These are phyloP conservation scores for Talaromyces sp. DNA, from an alignment of 2,329 filamentous ascomycete genomes.

Conservation along the genomic window DNA sequence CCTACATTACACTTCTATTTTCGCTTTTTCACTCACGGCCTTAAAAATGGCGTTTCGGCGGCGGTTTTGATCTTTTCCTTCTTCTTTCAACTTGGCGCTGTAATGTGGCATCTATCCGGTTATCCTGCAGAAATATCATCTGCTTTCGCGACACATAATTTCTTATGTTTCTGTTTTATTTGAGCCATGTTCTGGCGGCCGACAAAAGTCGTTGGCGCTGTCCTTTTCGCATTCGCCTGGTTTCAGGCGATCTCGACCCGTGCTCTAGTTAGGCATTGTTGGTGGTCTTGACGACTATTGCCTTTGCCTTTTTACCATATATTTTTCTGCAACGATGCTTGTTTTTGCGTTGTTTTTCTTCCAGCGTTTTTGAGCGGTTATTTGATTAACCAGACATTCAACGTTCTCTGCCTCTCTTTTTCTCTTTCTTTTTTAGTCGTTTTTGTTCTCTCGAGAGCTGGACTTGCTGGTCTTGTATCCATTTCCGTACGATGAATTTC, in stretches of 20 bases:
- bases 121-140: not conserved
- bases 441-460: not conserved
- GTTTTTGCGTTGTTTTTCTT: not conserved
- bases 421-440: not conserved
- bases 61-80: slow-evolving; percentile 5
- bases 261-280: not conserved
- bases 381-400: not conserved
- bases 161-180: slow-evolving; percentile 7
- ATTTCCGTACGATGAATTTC: not conserved
- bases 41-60: not conserved
- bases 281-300: not conserved
- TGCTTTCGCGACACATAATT: not conserved
- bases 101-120: slow-evolving; percentile 10
- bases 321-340: not conserved
- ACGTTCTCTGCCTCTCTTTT: not conserved
- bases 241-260: not conserved
- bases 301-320: not conserved
- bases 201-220: not conserved
- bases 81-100: slow-evolving; percentile 9
- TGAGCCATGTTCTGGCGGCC: slow-evolving; percentile 12
- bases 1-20: not conserved
- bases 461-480: not conserved
- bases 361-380: not conserved
- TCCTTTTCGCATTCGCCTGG: not conserved
- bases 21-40: not conserved